These are phyloP conservation scores for Lactarius deliciosus DNA, from an alignment of 768 basidiomycete genomes.

Conservation along the genomic window DNA sequence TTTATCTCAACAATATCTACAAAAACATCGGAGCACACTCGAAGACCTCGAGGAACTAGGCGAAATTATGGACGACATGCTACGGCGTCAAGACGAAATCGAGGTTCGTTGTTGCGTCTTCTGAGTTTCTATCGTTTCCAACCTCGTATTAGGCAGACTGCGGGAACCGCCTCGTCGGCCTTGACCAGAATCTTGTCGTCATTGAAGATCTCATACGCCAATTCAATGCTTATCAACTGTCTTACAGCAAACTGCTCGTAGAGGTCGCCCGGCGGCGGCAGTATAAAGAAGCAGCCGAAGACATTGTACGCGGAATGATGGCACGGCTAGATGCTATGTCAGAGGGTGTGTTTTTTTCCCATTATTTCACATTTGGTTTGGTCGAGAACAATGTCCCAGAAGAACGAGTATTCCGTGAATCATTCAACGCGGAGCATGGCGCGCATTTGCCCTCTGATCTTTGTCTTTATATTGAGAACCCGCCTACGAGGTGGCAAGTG, in stretches of 20 bases:
- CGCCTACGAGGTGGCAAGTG: slow-evolving; percentile 73
- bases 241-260: slow-evolving; percentile 70
- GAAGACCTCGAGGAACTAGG: slow-evolving; percentile 75
- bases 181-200: slow-evolving; percentile 61
- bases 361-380: slow-evolving; percentile 9
- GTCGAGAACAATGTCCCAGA: slow-evolving; percentile 44
- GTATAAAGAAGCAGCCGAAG: slow-evolving; percentile 65
- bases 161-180: slow-evolving; percentile 50
- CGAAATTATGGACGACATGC: slow-evolving; percentile 77
- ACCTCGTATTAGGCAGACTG: slow-evolving; percentile 46
- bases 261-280: slow-evolving; percentile 70
- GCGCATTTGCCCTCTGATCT: slow-evolving; percentile 75
- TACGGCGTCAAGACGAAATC: slow-evolving; percentile 62
- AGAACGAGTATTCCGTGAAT: slow-evolving; percentile 60
- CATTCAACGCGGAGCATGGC: slow-evolving; percentile 74
- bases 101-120: slow-evolving; percentile 48
- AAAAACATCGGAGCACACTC: slow-evolving; percentile 49
- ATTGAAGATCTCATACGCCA: slow-evolving; percentile 64
- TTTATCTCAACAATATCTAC: slow-evolving; percentile 47
- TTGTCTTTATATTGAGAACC: slow-evolving; percentile 72
- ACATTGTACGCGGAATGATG: slow-evolving; percentile 64
- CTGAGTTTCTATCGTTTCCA: slow-evolving; percentile 7
- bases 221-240: slow-evolving; percentile 66
- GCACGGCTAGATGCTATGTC: slow-evolving; percentile 62
- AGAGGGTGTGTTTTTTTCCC: slow-evolving; percentile 47